Conservation (phyloP, 2,329 filamentous ascomycete species). For the Phyllachora maydis region DNA sequence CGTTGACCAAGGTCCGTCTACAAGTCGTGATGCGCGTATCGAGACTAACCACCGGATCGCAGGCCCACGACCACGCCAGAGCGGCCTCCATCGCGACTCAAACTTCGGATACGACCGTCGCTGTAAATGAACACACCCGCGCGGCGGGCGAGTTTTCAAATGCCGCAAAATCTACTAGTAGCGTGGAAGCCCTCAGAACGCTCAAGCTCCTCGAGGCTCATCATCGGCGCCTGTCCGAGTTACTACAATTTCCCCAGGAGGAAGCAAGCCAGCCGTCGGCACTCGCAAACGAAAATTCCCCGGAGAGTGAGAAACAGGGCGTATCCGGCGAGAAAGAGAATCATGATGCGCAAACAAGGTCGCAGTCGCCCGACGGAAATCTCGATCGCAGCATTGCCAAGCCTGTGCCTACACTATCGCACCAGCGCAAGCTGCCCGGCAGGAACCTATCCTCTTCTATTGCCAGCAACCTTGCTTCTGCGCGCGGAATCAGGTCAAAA, state of each 20-base stretch:
- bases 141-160: slow-evolving; percentile 79
- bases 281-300: slow-evolving; percentile 14
- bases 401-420: slow-evolving; percentile 14
- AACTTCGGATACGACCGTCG: slow-evolving; percentile 55
- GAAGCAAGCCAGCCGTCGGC: slow-evolving; percentile 18
- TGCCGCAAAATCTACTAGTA: slow-evolving; percentile 51
- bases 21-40: neutral
- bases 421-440: slow-evolving; percentile 29
- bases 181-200: slow-evolving; percentile 58
- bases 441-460: slow-evolving; percentile 66
- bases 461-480: slow-evolving; percentile 71
- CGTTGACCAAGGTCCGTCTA: slow-evolving; percentile 37
- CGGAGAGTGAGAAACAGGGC: slow-evolving; percentile 15
- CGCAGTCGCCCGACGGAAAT: slow-evolving; percentile 4
- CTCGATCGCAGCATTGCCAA: slow-evolving; percentile 8
- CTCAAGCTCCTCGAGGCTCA: slow-evolving; percentile 73
- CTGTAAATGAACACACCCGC: slow-evolving; percentile 70
- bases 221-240: slow-evolving; percentile 62
- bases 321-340: slow-evolving; percentile 1
- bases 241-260: slow-evolving; percentile 51
- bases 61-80: slow-evolving; percentile 79
- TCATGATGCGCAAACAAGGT: neutral
- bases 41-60: no score
- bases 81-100: slow-evolving; percentile 62
- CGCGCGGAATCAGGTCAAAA: slow-evolving; percentile 53